A percentile compares a stretch with the other conserved stretches of the same genome.
Conservation (phyloP, 345 rosid species). For the Salix viminalis region DNA sequence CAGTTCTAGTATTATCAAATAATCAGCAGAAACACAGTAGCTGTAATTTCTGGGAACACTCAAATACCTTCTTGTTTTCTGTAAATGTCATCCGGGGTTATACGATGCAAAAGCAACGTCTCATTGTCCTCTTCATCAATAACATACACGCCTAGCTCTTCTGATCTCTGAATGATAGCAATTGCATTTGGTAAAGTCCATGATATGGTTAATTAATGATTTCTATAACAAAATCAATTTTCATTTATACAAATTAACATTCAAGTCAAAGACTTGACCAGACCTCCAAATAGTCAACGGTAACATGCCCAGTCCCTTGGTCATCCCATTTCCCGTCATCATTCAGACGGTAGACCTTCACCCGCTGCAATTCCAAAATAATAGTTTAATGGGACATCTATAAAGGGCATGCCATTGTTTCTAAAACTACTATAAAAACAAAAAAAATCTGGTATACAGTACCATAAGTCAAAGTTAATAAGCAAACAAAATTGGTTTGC, state of each 20-base stretch:
- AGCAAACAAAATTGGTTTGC: background rate
- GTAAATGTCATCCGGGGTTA: slow-evolving; percentile 74
- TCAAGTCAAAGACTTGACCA: slow-evolving; percentile 16
- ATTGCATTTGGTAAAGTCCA: background rate
- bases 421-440: background rate
- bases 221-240: background rate
- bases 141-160: slow-evolving; percentile 71
- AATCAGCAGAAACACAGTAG: background rate
- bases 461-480: background rate
- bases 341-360: slow-evolving; percentile 69
- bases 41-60: slow-evolving; percentile 1
- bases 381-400: background rate
- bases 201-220: background rate
- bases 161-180: slow-evolving; percentile 55
- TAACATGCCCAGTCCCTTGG: slow-evolving; percentile 84
- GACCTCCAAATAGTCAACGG: slow-evolving; percentile 84
- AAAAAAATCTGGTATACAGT: background rate
- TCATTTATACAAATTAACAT: background rate
- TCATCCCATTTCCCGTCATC: slow-evolving; percentile 95
- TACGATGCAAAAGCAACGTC: slow-evolving; percentile 72
- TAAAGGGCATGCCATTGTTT: background rate
- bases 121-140: slow-evolving; percentile 81
- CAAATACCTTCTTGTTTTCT: slow-evolving; percentile 86
- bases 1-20: background rate
- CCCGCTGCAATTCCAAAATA: slow-evolving; percentile 51